phyloP scores from a whole-genome alignment of 129 eudicot genomes.

The Ambrosia artemisiifolia region DNA sequence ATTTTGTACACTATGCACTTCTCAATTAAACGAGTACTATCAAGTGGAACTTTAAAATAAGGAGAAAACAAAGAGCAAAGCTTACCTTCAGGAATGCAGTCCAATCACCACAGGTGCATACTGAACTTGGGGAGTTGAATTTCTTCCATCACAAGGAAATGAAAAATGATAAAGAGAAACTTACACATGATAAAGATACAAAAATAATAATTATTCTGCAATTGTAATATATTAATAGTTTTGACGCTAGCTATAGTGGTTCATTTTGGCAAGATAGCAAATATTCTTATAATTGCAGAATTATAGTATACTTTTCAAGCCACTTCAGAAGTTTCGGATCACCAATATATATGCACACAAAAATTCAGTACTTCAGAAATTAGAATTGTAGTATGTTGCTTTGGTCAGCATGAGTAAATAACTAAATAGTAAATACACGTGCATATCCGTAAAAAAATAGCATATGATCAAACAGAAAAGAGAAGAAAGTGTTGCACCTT shows the following conservation, averaged over 20 bases:
- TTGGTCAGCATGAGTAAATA: not conserved
- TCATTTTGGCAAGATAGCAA: not conserved
- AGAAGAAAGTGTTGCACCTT: conserved; percentile 50
- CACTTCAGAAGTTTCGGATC: conserved; percentile 5
- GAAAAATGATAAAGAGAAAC: not conserved
- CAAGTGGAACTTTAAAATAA: not conserved
- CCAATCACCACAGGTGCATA: conserved; percentile 87
- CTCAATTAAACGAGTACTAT: not conserved
- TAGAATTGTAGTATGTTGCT: not conserved
- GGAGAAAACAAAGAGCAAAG: conserved; percentile 12
- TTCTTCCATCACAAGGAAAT: conserved; percentile 47
- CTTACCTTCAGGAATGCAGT: conserved; percentile 78
- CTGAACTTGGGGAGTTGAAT: conserved; percentile 91
- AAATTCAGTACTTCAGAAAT: no score
- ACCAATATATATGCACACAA: no score
- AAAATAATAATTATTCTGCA: not conserved
- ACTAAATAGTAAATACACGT: not conserved
- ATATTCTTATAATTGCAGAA: conserved; percentile 4
- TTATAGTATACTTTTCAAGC: conserved; percentile 6
- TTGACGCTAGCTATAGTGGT: not conserved
- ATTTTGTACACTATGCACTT: not conserved
- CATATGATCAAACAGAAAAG: conserved; percentile 12
- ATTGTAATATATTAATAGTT: not conserved
- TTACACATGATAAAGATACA: conserved; percentile 6
- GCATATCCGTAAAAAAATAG: conserved; percentile 2